These are phyloP conservation scores for Pholiota adiposa DNA, from an alignment of 1,284 basidiomycete species.

Conservation along the genomic window DNA sequence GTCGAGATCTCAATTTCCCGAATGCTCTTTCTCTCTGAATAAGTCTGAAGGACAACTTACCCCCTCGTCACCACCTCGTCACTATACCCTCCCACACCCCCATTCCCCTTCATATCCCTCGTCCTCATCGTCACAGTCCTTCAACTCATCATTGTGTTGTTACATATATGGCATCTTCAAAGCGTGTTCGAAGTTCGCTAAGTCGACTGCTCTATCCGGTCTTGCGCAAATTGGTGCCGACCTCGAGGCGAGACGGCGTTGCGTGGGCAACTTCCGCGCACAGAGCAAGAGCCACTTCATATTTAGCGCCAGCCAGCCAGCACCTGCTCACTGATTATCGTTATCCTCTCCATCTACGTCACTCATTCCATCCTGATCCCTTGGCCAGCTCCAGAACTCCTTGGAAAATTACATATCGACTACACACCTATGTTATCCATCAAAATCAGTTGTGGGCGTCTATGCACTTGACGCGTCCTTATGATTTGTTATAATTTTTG, in stretches of 20 bases:
- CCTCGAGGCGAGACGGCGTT: background rate
- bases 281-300: background rate
- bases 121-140: constrained; percentile 2
- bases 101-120: background rate
- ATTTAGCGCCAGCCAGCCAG: background rate
- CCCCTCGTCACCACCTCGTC: constrained; percentile 3
- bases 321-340: background rate
- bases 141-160: constrained; percentile 6
- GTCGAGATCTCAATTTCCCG: too few relatives aligned
- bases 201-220: constrained; percentile 2
- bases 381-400: background rate
- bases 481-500: background rate
- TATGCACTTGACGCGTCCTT: background rate
- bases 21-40: background rate
- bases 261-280: constrained; percentile 2
- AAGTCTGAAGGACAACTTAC: background rate
- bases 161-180: constrained; percentile 10
- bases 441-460: background rate
- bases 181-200: background rate
- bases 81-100: background rate
- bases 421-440: background rate
- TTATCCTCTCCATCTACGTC: background rate
- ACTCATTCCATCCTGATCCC: background rate
- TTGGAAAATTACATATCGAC: background rate
- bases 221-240: background rate